Conservation (phyloP, 2,329 filamentous ascomycete genomes). For the Trichoderma arundinaceum region DNA sequence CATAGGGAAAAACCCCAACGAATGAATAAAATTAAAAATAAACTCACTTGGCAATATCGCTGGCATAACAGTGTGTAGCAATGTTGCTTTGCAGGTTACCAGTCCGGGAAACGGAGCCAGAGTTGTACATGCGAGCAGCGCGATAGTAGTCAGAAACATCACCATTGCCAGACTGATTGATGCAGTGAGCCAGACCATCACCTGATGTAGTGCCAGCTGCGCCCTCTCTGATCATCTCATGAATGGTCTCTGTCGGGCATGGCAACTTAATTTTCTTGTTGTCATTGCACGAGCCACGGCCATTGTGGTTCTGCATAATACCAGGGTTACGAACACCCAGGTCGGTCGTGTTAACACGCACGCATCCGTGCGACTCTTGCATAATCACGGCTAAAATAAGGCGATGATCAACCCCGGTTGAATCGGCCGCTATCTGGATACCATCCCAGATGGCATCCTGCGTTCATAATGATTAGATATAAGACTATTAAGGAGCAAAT, state of each 20-base stretch:
- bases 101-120: slow-evolving; percentile 35
- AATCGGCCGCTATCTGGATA: slow-evolving; percentile 43
- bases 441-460: slow-evolving; percentile 35
- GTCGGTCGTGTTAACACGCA: slow-evolving; percentile 49
- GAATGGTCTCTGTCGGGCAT: slow-evolving; percentile 39
- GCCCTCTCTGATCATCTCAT: slow-evolving; percentile 50
- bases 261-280: slow-evolving; percentile 36
- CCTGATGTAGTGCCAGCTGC: slow-evolving; percentile 49
- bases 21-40: too few species aligned
- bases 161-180: slow-evolving; percentile 20
- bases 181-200: slow-evolving; percentile 46
- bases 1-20: too few species aligned
- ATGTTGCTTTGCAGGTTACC: slow-evolving; percentile 34
- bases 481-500: background rate
- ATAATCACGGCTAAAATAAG: slow-evolving; percentile 52
- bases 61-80: slow-evolving; percentile 36
- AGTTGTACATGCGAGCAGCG: slow-evolving; percentile 37
- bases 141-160: slow-evolving; percentile 34
- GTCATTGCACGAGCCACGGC: slow-evolving; percentile 46
- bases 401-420: slow-evolving; percentile 46
- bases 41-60: slow-evolving; percentile 35
- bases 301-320: slow-evolving; percentile 49
- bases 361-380: slow-evolving; percentile 53
- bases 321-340: slow-evolving; percentile 52
- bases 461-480: background rate